A percentile compares a stretch with the other conserved stretches of the same genome.
Evolutionary conservation across 345 rosid genomes (phyloP).

Genomic region (Moringa oleifera): DNA sequence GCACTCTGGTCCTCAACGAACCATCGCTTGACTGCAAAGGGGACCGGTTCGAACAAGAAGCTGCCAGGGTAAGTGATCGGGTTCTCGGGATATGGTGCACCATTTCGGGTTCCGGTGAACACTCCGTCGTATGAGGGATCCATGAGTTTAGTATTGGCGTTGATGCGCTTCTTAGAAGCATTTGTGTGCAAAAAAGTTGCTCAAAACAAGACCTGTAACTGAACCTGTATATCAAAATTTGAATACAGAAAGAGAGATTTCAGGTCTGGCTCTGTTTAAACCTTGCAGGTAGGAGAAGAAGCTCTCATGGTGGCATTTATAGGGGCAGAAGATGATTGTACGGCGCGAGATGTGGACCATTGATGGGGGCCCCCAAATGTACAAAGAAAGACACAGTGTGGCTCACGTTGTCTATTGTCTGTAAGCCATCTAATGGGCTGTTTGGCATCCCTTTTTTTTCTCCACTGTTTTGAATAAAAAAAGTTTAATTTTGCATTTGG

Average conservation of each 20-base stretch:
- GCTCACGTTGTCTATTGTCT: constrained; percentile 7
- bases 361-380: not conserved
- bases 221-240: no score
- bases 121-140: constrained; percentile 42
- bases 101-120: constrained; percentile 38
- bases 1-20: constrained; percentile 37
- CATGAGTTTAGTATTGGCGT: constrained; percentile 64
- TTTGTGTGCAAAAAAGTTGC: constrained; percentile 8
- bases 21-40: constrained; percentile 23
- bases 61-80: constrained; percentile 27
- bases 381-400: not conserved
- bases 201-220: no score
- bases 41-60: constrained; percentile 32
- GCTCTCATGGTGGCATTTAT: not conserved
- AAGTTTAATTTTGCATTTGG: no score
- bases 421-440: not conserved
- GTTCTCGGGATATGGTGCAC: constrained; percentile 27
- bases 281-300: not conserved
- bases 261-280: not conserved
- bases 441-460: constrained; percentile 11
- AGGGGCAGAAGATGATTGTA: constrained; percentile 1
- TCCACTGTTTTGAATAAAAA: no score
- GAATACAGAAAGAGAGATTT: no score
- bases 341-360: constrained; percentile 27
- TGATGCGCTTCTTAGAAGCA: constrained; percentile 79